Base-by-base conservation (phyloP, 306 rosid genomes). In the Hippophae rhamnoides region DNA sequence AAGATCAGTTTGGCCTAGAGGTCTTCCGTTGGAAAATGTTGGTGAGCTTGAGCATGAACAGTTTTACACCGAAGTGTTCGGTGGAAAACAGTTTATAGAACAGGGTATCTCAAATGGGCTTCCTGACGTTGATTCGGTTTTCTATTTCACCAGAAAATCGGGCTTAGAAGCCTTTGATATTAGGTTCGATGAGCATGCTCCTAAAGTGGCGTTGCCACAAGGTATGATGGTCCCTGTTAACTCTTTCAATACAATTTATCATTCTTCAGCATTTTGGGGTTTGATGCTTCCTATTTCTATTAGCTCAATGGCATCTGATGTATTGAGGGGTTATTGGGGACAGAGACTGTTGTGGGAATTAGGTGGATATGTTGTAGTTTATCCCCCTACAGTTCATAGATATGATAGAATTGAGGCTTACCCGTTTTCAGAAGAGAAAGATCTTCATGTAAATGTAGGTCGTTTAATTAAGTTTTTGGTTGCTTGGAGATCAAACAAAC, bases 281-380 rank as follows among this genome's bases (percentile, higher is more conserved):
- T 69, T 90, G 77, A 90, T 90, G 95, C 97, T 90, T 60, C 97
- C 97, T 6, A 94, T 79, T 65, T 90, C 97, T 7, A 84, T 90
- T 66, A 90, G 95, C 68, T 74, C 85, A 26, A 84, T 90, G 95
- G 95, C 97, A 43, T 82, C 94, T 67, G 97, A 86, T 79, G 87
- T 90, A 41, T 61, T 86, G 81, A 84, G 95, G 65, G 97, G 94
- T 43, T 90, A 90, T 58, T 84, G 94, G 97, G 95, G 81, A 50
- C 95, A 86, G 56, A 81, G 97, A 73, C 76, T 90, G 54, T 80
- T 86, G 73, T 90, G 94, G 97, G 97, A 90, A 79, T 26, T 90
- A 52, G 95, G 95, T 52, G 97, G 97, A 62, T 75, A 74, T 63
- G 86, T 81, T 69, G 94, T 45, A 41, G 83, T 90, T 69, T 90